A percentile compares a stretch with the other conserved stretches of the same genome.
phyloP scores from a whole-genome alignment of 2,329 filamentous ascomycete species.

The Raffaelea albimanens region DNA sequence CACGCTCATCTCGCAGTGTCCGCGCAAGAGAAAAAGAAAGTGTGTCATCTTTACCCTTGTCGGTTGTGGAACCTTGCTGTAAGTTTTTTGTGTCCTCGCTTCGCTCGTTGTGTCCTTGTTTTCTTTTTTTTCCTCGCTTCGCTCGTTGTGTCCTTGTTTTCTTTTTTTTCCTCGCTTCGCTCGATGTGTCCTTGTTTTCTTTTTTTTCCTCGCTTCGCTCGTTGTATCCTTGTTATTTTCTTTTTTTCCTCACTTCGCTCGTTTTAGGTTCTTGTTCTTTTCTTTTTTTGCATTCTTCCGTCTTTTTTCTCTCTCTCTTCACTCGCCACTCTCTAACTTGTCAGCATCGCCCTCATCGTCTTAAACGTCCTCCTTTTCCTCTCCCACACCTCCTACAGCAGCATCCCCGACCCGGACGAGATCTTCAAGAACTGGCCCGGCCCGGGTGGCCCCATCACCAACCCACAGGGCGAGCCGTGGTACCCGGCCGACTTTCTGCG shows the following conservation, averaged over 20 bases:
- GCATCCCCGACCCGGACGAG: conserved; percentile 16
- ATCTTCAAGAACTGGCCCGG: conserved; percentile 23
- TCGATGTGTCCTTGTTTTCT: background rate
- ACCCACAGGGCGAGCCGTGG: conserved; percentile 29
- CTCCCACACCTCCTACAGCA: conserved; percentile 5
- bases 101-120: background rate
- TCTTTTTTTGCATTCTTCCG: conserved; percentile 17
- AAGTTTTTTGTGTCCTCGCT: conserved; percentile 14
- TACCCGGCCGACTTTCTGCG: conserved; percentile 43
- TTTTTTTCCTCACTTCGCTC: background rate
- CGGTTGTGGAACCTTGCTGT: conserved; percentile 26
- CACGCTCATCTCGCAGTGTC: conserved; percentile 6
- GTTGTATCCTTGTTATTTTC: background rate
- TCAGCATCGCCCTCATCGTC: background rate
- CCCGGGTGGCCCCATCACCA: conserved; percentile 22
- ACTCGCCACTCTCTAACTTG: background rate
- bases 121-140: background rate
- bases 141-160: background rate
- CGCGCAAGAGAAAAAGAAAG: conserved; percentile 5
- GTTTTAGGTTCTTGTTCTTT: conserved; percentile 20
- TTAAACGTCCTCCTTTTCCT: conserved; percentile 12
- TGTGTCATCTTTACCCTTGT: conserved; percentile 24
- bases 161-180: background rate
- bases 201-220: background rate
- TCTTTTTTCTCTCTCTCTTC: background rate